Conservation (phyloP, 2,329 filamentous ascomycete genomes). For the Sclerotinia nivalis region DNA sequence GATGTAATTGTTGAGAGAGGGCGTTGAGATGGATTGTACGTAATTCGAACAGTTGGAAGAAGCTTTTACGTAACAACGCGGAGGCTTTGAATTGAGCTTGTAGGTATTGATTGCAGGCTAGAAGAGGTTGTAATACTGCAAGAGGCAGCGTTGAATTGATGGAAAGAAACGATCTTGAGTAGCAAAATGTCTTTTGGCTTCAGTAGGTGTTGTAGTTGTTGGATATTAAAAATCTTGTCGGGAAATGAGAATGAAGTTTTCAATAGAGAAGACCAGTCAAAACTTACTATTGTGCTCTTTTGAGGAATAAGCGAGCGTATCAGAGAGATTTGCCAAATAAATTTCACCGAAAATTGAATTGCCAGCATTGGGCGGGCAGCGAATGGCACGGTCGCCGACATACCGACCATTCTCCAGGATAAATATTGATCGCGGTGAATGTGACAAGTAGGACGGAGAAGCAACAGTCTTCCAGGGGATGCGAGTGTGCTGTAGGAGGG, state of each 20-base stretch:
- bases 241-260: not conserved
- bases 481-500: not conserved
- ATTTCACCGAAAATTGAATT: not conserved
- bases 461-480: not conserved
- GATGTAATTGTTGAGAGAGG: not conserved
- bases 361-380: not conserved
- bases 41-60: not conserved
- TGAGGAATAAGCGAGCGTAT: slow-evolving; percentile 3
- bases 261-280: not conserved
- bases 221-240: not conserved
- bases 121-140: not conserved
- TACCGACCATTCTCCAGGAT: not conserved
- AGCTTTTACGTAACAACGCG: not conserved
- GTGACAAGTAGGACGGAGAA: not conserved
- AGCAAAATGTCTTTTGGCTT: not conserved
- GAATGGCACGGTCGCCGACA: not conserved
- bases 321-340: not conserved
- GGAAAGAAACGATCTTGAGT: not conserved
- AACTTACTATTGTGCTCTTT: not conserved
- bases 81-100: not conserved
- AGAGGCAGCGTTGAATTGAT: not conserved
- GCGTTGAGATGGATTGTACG: not conserved
- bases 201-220: not conserved
- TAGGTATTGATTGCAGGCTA: not conserved
- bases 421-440: not conserved